Base-by-base conservation (phyloP, 164 flowering plant genomes). In the Paratinospora sagittata region DNA sequence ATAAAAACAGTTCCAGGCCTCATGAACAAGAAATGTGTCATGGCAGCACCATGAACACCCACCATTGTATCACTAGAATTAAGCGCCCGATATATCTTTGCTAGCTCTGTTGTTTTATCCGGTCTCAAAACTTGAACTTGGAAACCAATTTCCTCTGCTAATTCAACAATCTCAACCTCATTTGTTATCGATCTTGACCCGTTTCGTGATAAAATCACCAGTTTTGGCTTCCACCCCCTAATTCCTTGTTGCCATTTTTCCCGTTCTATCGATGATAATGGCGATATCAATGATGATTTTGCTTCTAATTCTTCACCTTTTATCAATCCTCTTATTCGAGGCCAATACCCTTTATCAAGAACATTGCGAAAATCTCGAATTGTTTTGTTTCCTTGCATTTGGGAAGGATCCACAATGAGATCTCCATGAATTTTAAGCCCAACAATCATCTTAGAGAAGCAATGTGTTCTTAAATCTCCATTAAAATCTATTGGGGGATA, bases 11-110 rank as follows among this genome's bases (percentile, higher is more conserved):
- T 70, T 3, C 87, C 85, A 16, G 98, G 98, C 71, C 70, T 88
- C 88, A 90, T 78, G 77, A 92, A 94, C 11, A 94, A 79, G 67
- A 90, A 84, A 80, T 94, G 97, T 13, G 97, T 92, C 98, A 94
- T 88, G 65, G 98, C 97, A 5, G 98, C 98, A 19, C 97, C 97
- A 75, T 94, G 98, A 24, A 92, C 97, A 26, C 98, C 98, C n/a
- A 94, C 33, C 97, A 94, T 83, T 4, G 76, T 91, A 71, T 92
- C 89, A 63, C 97, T 87, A n/a, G 88, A 77, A 71, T 92, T 94
- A 13, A 94, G 84, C 7, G 30, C 85, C n/a, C 87, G 67, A 61
- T 90, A 94, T 12, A 85, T 82, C 78, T 79, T 94, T 10, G 97
- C 97, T 65, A 94, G 71, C 78, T 94, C 97, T 2, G 89, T 80